Base-by-base conservation (phyloP, 2,329 filamentous ascomycete species). In the Penicillium sp. region DNA sequence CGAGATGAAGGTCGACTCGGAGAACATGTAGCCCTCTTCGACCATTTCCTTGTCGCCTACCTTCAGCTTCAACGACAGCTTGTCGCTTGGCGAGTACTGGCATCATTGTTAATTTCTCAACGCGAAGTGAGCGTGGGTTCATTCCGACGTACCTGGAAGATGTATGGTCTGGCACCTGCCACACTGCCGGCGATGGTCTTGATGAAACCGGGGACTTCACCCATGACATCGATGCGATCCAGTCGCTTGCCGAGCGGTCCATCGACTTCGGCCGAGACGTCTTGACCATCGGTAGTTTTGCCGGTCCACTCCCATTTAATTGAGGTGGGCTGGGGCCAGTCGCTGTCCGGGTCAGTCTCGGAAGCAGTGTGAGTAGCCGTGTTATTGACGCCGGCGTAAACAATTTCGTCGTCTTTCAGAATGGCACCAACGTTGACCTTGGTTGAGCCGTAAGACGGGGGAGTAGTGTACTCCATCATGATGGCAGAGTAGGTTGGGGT, bases 401-500 rank as follows among this genome's bases (percentile, higher is more conserved):
- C 65, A 42, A 95, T 79, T 65, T 90, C 80, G 43, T 77, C 84
- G 43, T 95, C 85, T 59, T 82, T 89, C 38, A 78, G 80, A 41
- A 98, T 78, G 36, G 80, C 85, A 38, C 89, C 86, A 13, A 96
- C 84, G 47, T 78, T 84, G 47, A 98, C 88, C 12, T 78, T 69
- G 1, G 89, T 95, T 34, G 79, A 80, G 22, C 85, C 92, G 60
- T 98, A 98, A 3, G 90, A 95, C 3, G 85, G 80, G 17, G 92
- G 93, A 1, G 92, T 98, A 25, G 80, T 94, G 65, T 82, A 98
- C 65, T 96, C 85, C 92, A 98, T 98, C 72, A 96, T 73, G 50
- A 94, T 69, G 17, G 89, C 90, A 17, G 89, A 92, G 69, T 87
- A 84, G 13, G 74, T 86, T 14, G 87, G 83, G 10, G 85, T 82